Percentiles rank a stretch among this genome's conserved stretches.
These are phyloP conservation scores for Microbotryum violaceum DNA, from an alignment of 1,284 basidiomycete genomes.

Conservation along the genomic window DNA sequence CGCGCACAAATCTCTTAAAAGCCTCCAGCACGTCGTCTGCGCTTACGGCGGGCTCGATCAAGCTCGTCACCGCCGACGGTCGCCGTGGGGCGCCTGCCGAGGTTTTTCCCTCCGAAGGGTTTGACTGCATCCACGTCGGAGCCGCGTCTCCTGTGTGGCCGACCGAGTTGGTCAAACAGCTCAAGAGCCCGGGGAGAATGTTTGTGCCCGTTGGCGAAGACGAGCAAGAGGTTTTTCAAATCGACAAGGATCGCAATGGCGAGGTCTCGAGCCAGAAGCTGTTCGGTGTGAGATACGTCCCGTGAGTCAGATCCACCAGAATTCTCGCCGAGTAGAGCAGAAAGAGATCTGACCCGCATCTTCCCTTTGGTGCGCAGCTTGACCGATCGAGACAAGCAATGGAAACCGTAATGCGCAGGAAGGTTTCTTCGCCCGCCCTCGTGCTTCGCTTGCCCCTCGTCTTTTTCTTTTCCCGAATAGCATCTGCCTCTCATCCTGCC, in stretches of 20 bases:
- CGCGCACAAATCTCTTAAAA: conserved; percentile 58
- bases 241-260: conserved; percentile 73
- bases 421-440: no score
- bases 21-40: conserved; percentile 52
- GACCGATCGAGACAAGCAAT: no score
- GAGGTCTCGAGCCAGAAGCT: conserved; percentile 58
- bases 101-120: conserved; percentile 28
- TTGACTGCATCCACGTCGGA: conserved; percentile 78
- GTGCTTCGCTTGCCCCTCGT: no score
- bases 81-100: conserved; percentile 22
- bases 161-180: conserved; percentile 45
- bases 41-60: conserved; percentile 21
- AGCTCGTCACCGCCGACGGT: conserved; percentile 53
- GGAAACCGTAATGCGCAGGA: no score
- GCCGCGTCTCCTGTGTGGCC: conserved; percentile 54
- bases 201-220: conserved; percentile 80
- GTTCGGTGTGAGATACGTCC: conserved; percentile 63
- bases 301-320: conserved; percentile 18
- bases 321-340: no score
- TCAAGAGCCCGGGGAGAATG: conserved; percentile 72
- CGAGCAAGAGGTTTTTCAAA: conserved; percentile 48
- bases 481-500: no score
- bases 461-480: no score
- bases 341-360: no score
- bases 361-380: no score